Evolutionary conservation across 805 yeast genomes (phyloP).

Genomic region (Maudiozyma serrabonitensis): DNA sequence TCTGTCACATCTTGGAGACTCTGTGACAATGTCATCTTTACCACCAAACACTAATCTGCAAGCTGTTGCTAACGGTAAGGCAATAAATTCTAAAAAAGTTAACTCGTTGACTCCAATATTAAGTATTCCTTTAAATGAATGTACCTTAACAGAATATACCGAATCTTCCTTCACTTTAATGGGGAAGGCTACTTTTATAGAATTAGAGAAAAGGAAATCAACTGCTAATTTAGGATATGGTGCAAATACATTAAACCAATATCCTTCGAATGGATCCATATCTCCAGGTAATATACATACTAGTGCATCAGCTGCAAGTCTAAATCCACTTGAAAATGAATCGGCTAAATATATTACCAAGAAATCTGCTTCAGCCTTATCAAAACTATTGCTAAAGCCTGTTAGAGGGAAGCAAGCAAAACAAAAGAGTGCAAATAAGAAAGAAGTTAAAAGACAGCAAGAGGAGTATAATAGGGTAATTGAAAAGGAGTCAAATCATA

Average conservation of each 20-base stretch:
- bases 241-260: background rate
- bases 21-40: background rate
- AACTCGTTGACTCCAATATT: conserved; percentile 32
- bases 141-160: conserved; percentile 25
- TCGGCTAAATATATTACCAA: conserved; percentile 1
- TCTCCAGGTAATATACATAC: background rate
- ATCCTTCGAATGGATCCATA: background rate
- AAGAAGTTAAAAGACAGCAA: conserved; percentile 3
- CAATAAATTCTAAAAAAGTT: conserved; percentile 1
- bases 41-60: background rate
- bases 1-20: background rate
- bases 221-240: background rate
- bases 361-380: conserved; percentile 6
- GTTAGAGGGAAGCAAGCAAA: conserved; percentile 5
- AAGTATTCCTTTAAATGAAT: conserved; percentile 33
- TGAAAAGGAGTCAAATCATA: conserved; percentile 3
- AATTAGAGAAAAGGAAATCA: conserved; percentile 8
- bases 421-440: conserved; percentile 4
- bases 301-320: background rate
- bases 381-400: conserved; percentile 6
- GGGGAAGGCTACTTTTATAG: conserved; percentile 25
- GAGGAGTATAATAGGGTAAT: conserved; percentile 1
- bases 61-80: background rate
- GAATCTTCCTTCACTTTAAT: conserved; percentile 34
- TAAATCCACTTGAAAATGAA: conserved; percentile 2